Evolutionary conservation across 495 filamentous ascomycete genomes (phyloP), one percentile per base, ranked within the genome.

Genomic region (Alectoria sarmentosa): DNA sequence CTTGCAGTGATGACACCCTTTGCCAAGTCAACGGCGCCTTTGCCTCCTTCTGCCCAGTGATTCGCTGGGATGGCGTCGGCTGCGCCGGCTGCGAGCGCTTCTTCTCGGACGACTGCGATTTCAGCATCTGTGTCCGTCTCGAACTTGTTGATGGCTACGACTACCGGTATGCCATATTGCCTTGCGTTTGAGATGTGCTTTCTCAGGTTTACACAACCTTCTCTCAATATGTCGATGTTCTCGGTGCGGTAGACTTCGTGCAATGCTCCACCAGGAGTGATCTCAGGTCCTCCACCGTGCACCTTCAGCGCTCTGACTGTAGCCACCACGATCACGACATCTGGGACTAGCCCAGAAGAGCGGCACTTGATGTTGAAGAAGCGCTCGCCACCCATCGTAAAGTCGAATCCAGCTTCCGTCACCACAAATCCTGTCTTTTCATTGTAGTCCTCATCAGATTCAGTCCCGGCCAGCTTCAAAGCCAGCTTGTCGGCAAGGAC

Each of bases 321-420:
- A 57, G 94, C 92, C 32, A 98, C 94, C 61, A 98, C 87, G 42
- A 98, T 90, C 21, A 96, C 92, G 5, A 90, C 88, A 71, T 98
- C 94, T 11, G 94, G 94, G 1, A 89, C 86, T 46, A 98, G 83
- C 26, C 94, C 94, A 21, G 91, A 96, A 38, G 91, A 91, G 55
- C 94, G 88, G 79, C 94, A 98, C 83, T 98, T 98, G 79, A 98
- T 98, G 78, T 98, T 97, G 86, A 98, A 97, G 83, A 98, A 98
- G 37, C 94, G 88, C 82, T 98, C 94, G 60, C 94, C 94, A 65
- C 94, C 94, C 94, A 98, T 98, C 59, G 94, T 97, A 78, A 98
- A 98, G 75, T 98, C 94, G 75, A 98, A 98, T 13, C 94, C 94
- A 55, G 94, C 93, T 76, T 98, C 94, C 14, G 94, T 98, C 59